Evolutionary conservation across 2,329 filamentous ascomycete species (phyloP), one percentile per base, ranked within the genome.

Genomic region (Sporothrix pseudoabietina): DNA sequence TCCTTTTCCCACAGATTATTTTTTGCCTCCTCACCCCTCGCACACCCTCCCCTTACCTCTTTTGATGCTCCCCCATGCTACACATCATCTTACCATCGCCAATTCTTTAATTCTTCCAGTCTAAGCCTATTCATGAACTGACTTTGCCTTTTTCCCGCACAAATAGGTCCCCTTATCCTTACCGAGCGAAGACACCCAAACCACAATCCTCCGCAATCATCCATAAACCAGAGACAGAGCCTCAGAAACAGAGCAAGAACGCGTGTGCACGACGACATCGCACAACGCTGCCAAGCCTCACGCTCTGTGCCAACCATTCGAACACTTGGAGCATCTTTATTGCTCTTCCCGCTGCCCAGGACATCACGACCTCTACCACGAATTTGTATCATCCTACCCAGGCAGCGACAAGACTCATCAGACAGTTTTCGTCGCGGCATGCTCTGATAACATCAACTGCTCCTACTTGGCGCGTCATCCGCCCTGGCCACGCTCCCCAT

Each of bases 161-260:
- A 30, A 32, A 26, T 22, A 74, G 72, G 32, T 47, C 44, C 41
- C n/a, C n/a, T 66, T 14, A 57, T 69, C 49, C 71, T 54, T 71
- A 49, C 8, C 22, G 39, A 41, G 14, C 52, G 19, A 54, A 61
- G 4, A 61, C 14, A 35, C n/a, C 30, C 22, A 26, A 35, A 9
- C 55, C 30, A 35, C 55, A 59, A n/a, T 22, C 4, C n/a, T 30
- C 16, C 30, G 14, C 10, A 22, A 35, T 1, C 14, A 10, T 26
- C 6, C n/a, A n/a, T 41, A 6, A 10, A 44, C 8, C 19, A n/a
- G 6, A 61, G 9, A 41, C 35, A 61, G 16, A 68, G 39, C 35
- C 41, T 12, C 19, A 66, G 12, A 16, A 12, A 32, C 41, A 49
- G 26, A 41, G 59, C 19, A 30, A 19, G 55, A 59, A 30, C 22